These are phyloP conservation scores for Gremmenia infestans DNA, from an alignment of 2,329 filamentous ascomycete genomes.

Conservation along the genomic window DNA sequence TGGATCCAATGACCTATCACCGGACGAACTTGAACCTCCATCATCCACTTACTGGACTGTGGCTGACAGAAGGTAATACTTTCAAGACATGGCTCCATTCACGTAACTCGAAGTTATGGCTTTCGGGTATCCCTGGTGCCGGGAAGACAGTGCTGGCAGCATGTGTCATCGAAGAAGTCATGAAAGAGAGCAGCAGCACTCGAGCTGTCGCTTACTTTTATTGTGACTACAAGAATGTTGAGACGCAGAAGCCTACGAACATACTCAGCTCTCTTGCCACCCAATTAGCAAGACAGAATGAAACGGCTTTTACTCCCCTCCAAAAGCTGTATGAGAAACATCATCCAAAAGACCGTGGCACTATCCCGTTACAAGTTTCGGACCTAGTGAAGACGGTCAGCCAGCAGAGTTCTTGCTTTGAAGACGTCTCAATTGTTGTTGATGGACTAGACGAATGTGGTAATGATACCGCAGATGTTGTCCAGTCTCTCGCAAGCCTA, in stretches of 20 bases:
- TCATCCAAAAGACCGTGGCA: not conserved
- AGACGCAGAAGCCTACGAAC: slow-evolving; percentile 14
- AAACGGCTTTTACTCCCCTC: not conserved
- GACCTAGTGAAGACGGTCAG: not conserved
- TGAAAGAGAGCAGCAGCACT: not conserved
- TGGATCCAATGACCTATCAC: not conserved
- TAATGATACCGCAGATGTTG: not conserved
- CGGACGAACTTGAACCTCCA: not conserved
- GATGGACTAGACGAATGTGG: slow-evolving; percentile 7
- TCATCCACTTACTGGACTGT: slow-evolving; percentile 20
- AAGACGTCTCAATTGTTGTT: slow-evolving; percentile 1
- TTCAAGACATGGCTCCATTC: slow-evolving; percentile 11
- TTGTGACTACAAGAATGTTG: slow-evolving; percentile 25
- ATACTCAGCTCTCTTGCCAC: slow-evolving; percentile 13
- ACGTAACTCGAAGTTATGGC: slow-evolving; percentile 9
- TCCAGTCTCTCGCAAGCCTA: not conserved
- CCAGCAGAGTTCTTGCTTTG: not conserved
- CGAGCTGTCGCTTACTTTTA: slow-evolving; percentile 20
- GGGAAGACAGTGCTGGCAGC: slow-evolving; percentile 18
- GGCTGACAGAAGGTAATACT: slow-evolving; percentile 26
- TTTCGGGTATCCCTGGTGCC: slow-evolving; percentile 16
- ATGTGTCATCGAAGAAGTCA: slow-evolving; percentile 6
- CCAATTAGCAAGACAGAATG: not conserved
- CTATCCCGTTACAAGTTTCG: not conserved
- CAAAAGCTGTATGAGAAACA: not conserved